Percentiles rank a stretch among this genome's conserved stretches.
These are phyloP conservation scores for Capronia coronata DNA, from an alignment of 2,329 filamentous ascomycete genomes.

Conservation along the genomic window DNA sequence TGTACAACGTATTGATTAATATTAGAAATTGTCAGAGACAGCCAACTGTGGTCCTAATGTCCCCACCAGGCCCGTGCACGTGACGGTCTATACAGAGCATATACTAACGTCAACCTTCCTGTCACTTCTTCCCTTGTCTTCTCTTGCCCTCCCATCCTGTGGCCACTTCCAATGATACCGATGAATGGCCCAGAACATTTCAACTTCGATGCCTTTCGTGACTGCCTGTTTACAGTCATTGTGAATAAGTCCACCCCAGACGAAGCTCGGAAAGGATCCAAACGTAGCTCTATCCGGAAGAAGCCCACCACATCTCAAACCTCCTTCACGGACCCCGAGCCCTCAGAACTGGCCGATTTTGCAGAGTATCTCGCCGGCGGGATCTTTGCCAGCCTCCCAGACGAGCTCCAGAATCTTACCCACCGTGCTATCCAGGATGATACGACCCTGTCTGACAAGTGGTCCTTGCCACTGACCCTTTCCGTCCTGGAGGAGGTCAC, in stretches of 20 bases:
- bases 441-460: constrained; percentile 47
- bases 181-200: constrained; percentile 34
- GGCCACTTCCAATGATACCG: background rate
- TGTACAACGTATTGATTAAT: too few relatives aligned
- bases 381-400: constrained; percentile 61
- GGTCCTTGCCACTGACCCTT: constrained; percentile 52
- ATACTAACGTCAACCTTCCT: too few relatives aligned
- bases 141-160: background rate
- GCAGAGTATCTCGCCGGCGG: constrained; percentile 69
- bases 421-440: constrained; percentile 52
- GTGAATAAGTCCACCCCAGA: constrained; percentile 54
- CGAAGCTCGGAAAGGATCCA: constrained; percentile 18
- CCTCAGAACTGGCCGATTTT: constrained; percentile 71
- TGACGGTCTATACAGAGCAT: too few relatives aligned
- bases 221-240: constrained; percentile 64
- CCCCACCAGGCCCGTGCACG: too few relatives aligned
- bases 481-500: constrained; percentile 48
- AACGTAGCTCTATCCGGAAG: constrained; percentile 36
- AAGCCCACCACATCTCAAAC: constrained; percentile 26
- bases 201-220: constrained; percentile 65
- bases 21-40: too few relatives aligned
- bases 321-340: constrained; percentile 36
- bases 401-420: constrained; percentile 54
- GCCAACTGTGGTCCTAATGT: too few relatives aligned
- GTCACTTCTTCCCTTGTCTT: background rate